A percentile compares a stretch with the other conserved stretches of the same genome.
These are phyloP conservation scores for Fusarium nurragi DNA, from an alignment of 2,329 filamentous ascomycete genomes.

Conservation along the genomic window DNA sequence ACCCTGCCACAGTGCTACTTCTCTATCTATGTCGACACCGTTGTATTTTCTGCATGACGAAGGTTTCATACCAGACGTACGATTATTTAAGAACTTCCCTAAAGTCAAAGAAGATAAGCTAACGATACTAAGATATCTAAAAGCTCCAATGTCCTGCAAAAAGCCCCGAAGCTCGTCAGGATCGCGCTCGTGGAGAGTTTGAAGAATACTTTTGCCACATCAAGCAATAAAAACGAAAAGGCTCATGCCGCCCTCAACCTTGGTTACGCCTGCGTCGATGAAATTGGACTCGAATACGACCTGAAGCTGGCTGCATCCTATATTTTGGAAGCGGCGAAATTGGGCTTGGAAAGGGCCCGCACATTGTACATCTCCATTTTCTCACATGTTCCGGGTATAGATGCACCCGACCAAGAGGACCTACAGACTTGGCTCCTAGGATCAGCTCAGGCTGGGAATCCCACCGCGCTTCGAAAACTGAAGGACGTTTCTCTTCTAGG, in stretches of 20 bases:
- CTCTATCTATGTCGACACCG: not conserved
- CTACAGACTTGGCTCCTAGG: not conserved
- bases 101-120: not conserved
- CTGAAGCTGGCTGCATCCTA: not conserved
- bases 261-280: not conserved
- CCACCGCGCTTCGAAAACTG: not conserved
- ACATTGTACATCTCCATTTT: not conserved
- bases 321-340: not conserved
- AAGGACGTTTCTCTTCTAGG: not conserved
- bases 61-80: conserved; percentile 1
- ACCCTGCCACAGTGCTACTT: not conserved
- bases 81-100: not conserved
- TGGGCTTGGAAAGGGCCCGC: not conserved
- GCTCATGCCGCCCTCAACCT: not conserved
- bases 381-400: not conserved
- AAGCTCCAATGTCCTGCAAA: not conserved
- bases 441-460: not conserved
- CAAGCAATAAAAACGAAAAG: not conserved
- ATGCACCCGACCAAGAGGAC: not conserved
- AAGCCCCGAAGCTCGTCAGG: not conserved
- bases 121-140: not conserved
- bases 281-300: not conserved
- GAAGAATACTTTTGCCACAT: not conserved
- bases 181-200: not conserved
- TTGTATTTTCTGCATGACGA: not conserved